Percentiles rank a stretch among this genome's conserved stretches.
phyloP scores from a whole-genome alignment of 2,329 filamentous ascomycete genomes.

The Dothideomycetidae sp. region DNA sequence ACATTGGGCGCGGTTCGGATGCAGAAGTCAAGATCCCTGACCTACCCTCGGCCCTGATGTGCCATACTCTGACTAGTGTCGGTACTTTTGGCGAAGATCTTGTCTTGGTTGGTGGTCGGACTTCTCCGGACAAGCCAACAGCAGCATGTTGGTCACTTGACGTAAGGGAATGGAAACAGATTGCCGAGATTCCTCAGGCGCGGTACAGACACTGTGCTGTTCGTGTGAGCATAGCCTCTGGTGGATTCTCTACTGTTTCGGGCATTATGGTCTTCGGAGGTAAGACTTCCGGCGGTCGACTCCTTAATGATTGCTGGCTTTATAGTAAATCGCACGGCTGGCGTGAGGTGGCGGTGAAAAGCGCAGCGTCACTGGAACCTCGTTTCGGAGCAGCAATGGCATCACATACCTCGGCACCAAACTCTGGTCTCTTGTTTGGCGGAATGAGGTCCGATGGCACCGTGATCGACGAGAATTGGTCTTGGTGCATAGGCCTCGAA shows the following conservation, averaged over 20 bases:
- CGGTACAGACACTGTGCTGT: slow-evolving; percentile 63
- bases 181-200: slow-evolving; percentile 51
- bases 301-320: slow-evolving; percentile 29
- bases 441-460: slow-evolving; percentile 54
- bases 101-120: slow-evolving; percentile 62
- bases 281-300: slow-evolving; percentile 28
- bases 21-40: slow-evolving; percentile 19
- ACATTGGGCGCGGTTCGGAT: slow-evolving; percentile 18
- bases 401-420: slow-evolving; percentile 13
- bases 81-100: slow-evolving; percentile 24
- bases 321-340: slow-evolving; percentile 39
- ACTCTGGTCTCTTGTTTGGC: slow-evolving; percentile 51
- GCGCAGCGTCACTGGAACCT: slow-evolving; percentile 17
- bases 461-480: slow-evolving; percentile 48
- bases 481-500: slow-evolving; percentile 42
- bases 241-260: slow-evolving; percentile 17
- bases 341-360: slow-evolving; percentile 17
- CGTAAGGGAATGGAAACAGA: slow-evolving; percentile 47
- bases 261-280: slow-evolving; percentile 34
- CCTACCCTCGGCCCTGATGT: slow-evolving; percentile 40
- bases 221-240: slow-evolving; percentile 27
- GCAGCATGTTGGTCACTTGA: slow-evolving; percentile 63
- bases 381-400: slow-evolving; percentile 46
- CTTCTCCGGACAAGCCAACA: slow-evolving; percentile 56
- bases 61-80: slow-evolving; percentile 60